Percentiles rank a stretch among this genome's conserved stretches.
phyloP scores from a whole-genome alignment of 306 rosid genomes.

The Glycine soja region DNA sequence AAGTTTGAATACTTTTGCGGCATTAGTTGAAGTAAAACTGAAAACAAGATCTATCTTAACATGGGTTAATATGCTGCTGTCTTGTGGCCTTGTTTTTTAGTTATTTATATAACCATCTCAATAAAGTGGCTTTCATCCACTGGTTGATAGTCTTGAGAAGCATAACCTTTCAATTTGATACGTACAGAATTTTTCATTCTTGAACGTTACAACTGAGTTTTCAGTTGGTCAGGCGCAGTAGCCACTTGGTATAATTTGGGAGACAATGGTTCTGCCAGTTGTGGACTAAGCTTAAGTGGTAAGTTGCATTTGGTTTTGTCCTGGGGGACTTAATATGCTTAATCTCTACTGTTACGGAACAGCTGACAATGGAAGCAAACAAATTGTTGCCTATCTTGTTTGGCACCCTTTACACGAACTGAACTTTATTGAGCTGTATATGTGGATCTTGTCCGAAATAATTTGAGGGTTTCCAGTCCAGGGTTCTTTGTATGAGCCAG shows the following conservation, averaged over 20 bases:
- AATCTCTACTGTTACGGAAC: constrained; percentile 2
- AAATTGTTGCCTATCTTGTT: background rate
- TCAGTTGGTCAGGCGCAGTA: background rate
- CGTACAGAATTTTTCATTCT: too few relatives aligned
- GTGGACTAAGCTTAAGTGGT: background rate
- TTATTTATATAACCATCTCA: background rate
- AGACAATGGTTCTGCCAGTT: background rate
- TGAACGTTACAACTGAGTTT: background rate
- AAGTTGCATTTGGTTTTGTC: background rate
- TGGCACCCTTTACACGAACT: constrained; percentile 24
- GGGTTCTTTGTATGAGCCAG: constrained; percentile 31
- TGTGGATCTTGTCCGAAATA: constrained; percentile 51
- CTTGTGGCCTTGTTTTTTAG: background rate
- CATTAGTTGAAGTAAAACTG: too few relatives aligned
- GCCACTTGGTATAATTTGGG: too few relatives aligned
- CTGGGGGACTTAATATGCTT: background rate
- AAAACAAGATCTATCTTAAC: too few relatives aligned
- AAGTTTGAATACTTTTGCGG: background rate
- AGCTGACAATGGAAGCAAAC: constrained; percentile 32
- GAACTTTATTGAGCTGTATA: constrained; percentile 39
- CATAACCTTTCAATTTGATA: background rate
- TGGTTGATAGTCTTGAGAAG: background rate
- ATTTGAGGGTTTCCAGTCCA: constrained; percentile 20
- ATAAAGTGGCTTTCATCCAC: background rate
- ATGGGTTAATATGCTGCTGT: background rate